phyloP scores from a whole-genome alignment of 306 rosid genomes.

The Senna tora region DNA sequence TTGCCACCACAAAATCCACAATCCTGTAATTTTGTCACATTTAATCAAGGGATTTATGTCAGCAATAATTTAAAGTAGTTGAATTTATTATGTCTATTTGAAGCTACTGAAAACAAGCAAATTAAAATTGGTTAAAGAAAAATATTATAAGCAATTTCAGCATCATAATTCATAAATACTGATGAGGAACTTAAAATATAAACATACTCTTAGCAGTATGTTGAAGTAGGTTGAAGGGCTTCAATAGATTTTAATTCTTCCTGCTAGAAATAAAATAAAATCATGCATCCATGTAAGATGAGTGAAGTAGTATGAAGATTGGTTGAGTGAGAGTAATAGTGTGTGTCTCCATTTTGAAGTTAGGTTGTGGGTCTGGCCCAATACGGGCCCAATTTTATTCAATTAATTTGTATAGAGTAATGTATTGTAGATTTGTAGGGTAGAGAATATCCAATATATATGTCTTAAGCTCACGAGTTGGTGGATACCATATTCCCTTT shows the following conservation, averaged over 20 bases:
- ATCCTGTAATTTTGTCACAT: constrained; percentile 58
- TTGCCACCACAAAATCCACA: constrained; percentile 66
- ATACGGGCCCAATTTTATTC: no score
- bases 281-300: constrained; percentile 1
- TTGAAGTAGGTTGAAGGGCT: constrained; percentile 77
- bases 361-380: no score
- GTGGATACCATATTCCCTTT: no score
- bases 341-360: no score
- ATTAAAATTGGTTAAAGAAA: no score
- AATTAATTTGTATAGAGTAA: no score
- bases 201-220: constrained; percentile 94
- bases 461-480: no score
- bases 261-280: constrained; percentile 49
- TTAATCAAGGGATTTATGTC: constrained; percentile 4
- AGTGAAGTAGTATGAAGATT: no score
- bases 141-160: constrained; percentile 1
- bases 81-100: neutral
- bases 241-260: constrained; percentile 75
- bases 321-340: no score
- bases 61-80: neutral
- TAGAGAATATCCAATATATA: no score
- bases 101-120: neutral
- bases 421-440: no score
- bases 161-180: constrained; percentile 5
- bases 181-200: constrained; percentile 4